Conservation (phyloP, 495 filamentous ascomycete species). For the Daldinia childiae region DNA sequence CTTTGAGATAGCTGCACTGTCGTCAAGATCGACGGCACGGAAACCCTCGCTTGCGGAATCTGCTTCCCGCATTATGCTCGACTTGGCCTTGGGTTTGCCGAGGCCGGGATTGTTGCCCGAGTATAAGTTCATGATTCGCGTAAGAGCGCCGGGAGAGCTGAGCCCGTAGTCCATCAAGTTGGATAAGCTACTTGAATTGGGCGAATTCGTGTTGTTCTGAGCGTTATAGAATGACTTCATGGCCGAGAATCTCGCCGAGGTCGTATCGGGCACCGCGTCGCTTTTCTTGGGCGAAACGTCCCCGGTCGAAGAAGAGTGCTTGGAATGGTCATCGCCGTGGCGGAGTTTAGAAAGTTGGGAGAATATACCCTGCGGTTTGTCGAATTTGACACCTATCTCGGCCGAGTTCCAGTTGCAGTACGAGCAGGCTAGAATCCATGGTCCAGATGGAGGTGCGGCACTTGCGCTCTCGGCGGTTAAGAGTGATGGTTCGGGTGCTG, state of each 20-base stretch:
- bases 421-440: conserved; percentile 82
- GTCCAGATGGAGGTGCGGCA: conserved; percentile 55
- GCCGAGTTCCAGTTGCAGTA: conserved; percentile 93
- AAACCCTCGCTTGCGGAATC: conserved; percentile 74
- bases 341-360: conserved; percentile 73
- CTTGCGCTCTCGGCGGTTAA: conserved; percentile 51
- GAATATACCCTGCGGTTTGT: conserved; percentile 85
- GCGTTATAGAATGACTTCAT: conserved; percentile 76
- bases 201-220: conserved; percentile 69
- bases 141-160: conserved; percentile 78
- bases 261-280: conserved; percentile 23
- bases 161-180: conserved; percentile 70
- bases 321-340: conserved; percentile 62
- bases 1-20: conserved; percentile 60
- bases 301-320: conserved; percentile 45
- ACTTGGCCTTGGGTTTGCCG: conserved; percentile 71
- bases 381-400: conserved; percentile 90
- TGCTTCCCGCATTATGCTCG: conserved; percentile 81
- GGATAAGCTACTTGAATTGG: conserved; percentile 63
- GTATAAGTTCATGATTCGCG: conserved; percentile 92
- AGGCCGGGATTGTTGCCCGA: conserved; percentile 66
- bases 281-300: conserved; percentile 32
- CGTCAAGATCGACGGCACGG: conserved; percentile 59
- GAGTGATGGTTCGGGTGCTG: conserved; percentile 55
- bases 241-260: conserved; percentile 62